Evolutionary conservation across 1,139 yeast species (phyloP), one percentile per base, ranked within the genome.

Genomic region (Blastobotrys buckinghamii): DNA sequence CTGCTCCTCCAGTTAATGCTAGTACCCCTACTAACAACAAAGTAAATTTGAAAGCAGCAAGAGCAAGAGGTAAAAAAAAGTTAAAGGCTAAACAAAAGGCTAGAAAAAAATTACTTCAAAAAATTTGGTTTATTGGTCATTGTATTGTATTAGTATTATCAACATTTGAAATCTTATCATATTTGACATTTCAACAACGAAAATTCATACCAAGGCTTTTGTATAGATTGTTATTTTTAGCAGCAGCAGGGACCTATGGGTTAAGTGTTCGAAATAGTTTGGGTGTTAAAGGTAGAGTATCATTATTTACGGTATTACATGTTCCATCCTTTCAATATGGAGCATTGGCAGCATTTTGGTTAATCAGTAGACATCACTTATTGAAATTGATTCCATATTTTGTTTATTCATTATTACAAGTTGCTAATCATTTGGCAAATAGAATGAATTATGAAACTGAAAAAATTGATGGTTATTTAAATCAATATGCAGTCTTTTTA

Each of bases 181-280:
- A 47, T 37, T 39, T 44, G n/a, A 12, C 55, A 29, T 52, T 57
- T 30, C 50, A 48, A 17, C 50, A 54, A 19, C 48, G 51, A 16
- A 44, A 57, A 6, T 34, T 51, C 12, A 48, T 54, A 13, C 57
- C 62, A 12, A 53, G 55, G 37, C 39, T 59, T 8, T 26, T 82
- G 67, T 88, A 86, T 68, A 73, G 78, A 44, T 54, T 76, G 39
- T 75, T 86, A 0, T 81, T 82, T 52, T 44, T 81, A 6, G 84
- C 88, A n/a, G 81, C 83, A 2, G 63, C 83, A 30, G 75, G 75
- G 53, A 81, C 95, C 17, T 89, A 89, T 67, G 83, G 84, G 12
- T 75, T 88, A 52, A 82, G 88, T 50, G 66, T 85, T 26, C 79
- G 73, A 64, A 90, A 87, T 56, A 64, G 59, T 45, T 55, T 66